Percentiles rank a stretch among this genome's conserved stretches.
These are phyloP conservation scores for Globisporangium cylindrosporum DNA, from an alignment of 352 stramenopile genomes.

Conservation along the genomic window DNA sequence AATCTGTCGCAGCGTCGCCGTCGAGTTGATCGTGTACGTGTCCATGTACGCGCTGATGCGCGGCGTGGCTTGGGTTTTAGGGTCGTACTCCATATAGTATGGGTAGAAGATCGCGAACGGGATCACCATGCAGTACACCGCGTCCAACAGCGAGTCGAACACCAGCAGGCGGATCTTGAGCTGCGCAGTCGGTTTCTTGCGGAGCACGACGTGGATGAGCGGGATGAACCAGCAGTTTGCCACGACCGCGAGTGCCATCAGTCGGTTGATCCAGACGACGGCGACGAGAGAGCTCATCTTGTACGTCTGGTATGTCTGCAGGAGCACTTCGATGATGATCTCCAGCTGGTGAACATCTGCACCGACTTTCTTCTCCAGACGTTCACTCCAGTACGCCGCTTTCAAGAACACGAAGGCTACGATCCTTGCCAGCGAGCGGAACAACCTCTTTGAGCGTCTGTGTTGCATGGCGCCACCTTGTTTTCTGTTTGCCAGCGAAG, in stretches of 20 bases:
- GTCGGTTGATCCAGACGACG: not conserved
- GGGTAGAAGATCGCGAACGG: not conserved
- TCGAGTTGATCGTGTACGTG: not conserved
- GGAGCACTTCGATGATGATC: not conserved
- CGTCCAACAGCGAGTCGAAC: not conserved
- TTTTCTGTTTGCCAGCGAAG: no score
- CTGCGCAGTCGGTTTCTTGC: not conserved
- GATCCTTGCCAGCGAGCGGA: not conserved
- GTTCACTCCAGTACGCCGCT: not conserved
- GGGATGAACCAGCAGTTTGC: not conserved
- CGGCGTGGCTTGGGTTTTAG: not conserved
- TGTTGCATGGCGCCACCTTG: no score
- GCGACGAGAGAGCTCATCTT: not conserved
- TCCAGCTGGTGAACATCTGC: not conserved
- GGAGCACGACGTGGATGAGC: not conserved
- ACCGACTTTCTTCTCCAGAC: not conserved
- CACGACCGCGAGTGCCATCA: not conserved
- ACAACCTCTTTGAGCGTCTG: not conserved
- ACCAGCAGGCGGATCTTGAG: not conserved
- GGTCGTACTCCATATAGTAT: not conserved
- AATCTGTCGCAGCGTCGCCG: not conserved
- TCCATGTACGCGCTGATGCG: not conserved
- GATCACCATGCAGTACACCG: conserved; percentile 1
- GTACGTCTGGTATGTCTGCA: not conserved
- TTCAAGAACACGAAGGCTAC: not conserved